Evolutionary conservation across 352 stramenopile species (phyloP), one percentile per base, ranked within the genome.

Genomic region (Pythium phragmitis): DNA sequence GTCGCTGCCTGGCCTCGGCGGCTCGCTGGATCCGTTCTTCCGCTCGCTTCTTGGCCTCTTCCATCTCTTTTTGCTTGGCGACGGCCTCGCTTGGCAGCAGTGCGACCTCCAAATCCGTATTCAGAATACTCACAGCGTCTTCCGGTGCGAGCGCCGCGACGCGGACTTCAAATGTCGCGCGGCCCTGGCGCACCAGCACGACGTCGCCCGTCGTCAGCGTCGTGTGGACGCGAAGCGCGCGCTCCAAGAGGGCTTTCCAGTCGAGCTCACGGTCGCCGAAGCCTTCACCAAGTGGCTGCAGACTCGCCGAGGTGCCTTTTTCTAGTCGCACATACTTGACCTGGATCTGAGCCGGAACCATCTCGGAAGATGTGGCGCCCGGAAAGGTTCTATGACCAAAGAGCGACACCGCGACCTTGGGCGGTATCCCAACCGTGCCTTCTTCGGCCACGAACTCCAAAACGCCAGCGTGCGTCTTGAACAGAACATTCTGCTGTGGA

Each of bases 71-170:
- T 4, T 60, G 60, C 23, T 71, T 72, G n/a, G 65, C 53, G 3
- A 85, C 73, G 13, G 72, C 70, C 64, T 95, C 86, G 49, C 75
- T 87, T 13, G 87, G 86, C 59, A 91, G 62, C 37, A 95, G 63
- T 43, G 88, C 83, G 28, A 96, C 88, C 54, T 93, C 85, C 3
- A 95, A 72, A 48, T 96, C 88, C 6, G 81, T 89, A 54, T 93
- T 92, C 11, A 96, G 53, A 17, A 96, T 87, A 36, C 79, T 84
- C 8, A 93, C 68, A 8, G 80, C 72, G 28, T 39, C 21, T 23
- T 94, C 81, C 0, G 86, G 86, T 42, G 74, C 67, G n/a, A 95
- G 55, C 54, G 83, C 58, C 2, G 57, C 63, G 2, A 96, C 88
- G 8, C 73, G 50, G 12, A 96, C 75, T 62, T 92, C 77, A 37